Evolutionary conservation across 345 rosid genomes (phyloP).

Genomic region (Cardamine resedifolia): DNA sequence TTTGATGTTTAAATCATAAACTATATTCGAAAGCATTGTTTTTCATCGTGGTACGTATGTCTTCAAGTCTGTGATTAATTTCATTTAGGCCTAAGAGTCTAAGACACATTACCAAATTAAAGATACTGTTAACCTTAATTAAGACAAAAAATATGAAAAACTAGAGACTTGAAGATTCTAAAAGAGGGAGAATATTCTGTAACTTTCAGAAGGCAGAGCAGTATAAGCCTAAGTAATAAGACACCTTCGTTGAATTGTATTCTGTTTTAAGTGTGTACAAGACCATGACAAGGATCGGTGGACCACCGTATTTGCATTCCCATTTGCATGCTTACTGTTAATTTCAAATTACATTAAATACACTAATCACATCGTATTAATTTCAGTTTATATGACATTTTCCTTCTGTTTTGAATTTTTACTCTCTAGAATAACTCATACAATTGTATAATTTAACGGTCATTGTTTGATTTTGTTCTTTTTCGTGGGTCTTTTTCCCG

Average conservation of each 20-base stretch:
- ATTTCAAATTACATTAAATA: neutral
- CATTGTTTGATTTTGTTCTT: neutral
- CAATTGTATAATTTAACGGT: neutral
- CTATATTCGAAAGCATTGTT: neutral
- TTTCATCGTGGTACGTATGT: neutral
- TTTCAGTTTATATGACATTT: neutral
- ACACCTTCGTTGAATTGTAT: slow-evolving; percentile 20
- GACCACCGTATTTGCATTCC: slow-evolving; percentile 20
- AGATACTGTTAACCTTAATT: neutral
- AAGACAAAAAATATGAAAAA: neutral
- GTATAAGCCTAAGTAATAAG: neutral
- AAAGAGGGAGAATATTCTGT: slow-evolving; percentile 16
- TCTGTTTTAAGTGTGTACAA: slow-evolving; percentile 32
- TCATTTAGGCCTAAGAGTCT: neutral
- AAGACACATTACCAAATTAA: neutral
- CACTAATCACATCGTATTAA: slow-evolving; percentile 15
- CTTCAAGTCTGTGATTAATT: neutral
- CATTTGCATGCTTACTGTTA: neutral
- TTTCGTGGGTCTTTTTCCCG: neutral
- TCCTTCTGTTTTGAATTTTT: neutral
- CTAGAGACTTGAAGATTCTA: neutral
- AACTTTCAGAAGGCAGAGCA: slow-evolving; percentile 13
- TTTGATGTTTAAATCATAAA: neutral
- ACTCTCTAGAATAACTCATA: neutral
- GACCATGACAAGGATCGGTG: slow-evolving; percentile 23